Conservation (phyloP, 192 early-diverging fungal genomes). For the Tieghemiomyces parasiticus region DNA sequence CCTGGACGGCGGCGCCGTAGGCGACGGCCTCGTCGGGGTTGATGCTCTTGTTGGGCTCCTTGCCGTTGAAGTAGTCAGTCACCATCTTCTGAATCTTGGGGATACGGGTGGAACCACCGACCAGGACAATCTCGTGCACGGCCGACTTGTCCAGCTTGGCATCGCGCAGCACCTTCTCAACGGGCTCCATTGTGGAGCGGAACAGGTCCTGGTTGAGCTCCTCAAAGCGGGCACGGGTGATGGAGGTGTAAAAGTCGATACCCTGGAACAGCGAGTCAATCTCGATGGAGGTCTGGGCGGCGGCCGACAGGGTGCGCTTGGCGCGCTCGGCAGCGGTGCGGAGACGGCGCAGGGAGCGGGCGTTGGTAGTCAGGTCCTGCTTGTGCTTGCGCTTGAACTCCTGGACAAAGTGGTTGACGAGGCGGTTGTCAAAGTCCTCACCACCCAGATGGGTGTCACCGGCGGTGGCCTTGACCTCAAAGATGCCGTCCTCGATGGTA, state of each 20-base stretch:
- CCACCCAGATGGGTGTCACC: conserved; percentile 97
- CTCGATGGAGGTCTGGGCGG: conserved; percentile 41
- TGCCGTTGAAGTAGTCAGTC: conserved; percentile 97
- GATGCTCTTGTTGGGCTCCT: conserved; percentile 98
- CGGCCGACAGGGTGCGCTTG: conserved; percentile 90
- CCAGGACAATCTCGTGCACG: conserved; percentile 91
- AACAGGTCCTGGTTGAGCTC: conserved; percentile 96
- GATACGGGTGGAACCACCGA: conserved; percentile 98
- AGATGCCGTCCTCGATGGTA: conserved; percentile 91
- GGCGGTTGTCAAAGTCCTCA: conserved; percentile 95
- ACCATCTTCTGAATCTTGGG: conserved; percentile 98
- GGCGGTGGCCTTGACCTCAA: conserved; percentile 87
- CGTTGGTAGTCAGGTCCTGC: conserved; percentile 79
- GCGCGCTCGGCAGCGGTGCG: conserved; percentile 95
- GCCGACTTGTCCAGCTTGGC: conserved; percentile 86
- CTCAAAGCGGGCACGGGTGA: conserved; percentile 98
- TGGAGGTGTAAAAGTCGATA: conserved; percentile 94
- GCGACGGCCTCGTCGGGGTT: conserved; percentile 99
- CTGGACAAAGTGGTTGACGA: conserved; percentile 88
- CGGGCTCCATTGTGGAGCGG: conserved; percentile 86
- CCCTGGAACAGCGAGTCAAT: conserved; percentile 89
- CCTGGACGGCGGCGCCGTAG: conserved; percentile 97
- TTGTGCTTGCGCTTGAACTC: conserved; percentile 78
- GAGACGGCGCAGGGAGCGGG: conserved; percentile 91
- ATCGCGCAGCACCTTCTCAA: conserved; percentile 93